Evolutionary conservation across 73 alveolate species (phyloP).

Genomic region (Uronychia binucleata): DNA sequence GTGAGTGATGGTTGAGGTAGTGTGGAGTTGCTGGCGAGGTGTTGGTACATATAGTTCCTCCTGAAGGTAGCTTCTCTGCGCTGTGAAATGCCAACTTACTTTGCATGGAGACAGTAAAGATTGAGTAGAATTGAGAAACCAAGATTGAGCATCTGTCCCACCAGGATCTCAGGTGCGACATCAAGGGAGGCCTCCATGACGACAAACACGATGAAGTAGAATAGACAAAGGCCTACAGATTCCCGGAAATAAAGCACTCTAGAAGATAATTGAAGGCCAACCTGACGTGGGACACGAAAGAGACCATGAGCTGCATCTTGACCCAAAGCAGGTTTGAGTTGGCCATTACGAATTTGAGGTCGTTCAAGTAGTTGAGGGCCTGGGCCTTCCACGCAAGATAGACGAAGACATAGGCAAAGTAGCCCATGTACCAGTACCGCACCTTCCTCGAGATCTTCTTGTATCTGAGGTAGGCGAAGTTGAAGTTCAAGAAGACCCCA

Average conservation of each 20-base stretch:
- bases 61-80: constrained; percentile 11
- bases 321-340: neutral
- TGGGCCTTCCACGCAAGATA: neutral
- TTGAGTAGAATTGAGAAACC: neutral
- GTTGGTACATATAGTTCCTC: constrained; percentile 3
- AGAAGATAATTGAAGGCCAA: neutral
- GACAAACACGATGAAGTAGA: neutral
- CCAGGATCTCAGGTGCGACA: neutral
- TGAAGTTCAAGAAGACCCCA: neutral
- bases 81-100: neutral
- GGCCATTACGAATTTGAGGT: neutral
- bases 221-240: neutral
- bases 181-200: neutral
- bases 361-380: neutral
- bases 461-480: neutral
- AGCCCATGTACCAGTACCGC: neutral
- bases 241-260: neutral
- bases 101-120: neutral
- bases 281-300: neutral
- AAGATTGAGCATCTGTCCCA: neutral
- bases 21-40: too few species aligned
- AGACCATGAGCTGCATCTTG: neutral
- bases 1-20: too few species aligned
- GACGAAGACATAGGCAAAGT: neutral
- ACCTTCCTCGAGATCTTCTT: neutral